phyloP scores from a whole-genome alignment of 2,329 filamentous ascomycete genomes.

The Ceratocystis albifundus region DNA sequence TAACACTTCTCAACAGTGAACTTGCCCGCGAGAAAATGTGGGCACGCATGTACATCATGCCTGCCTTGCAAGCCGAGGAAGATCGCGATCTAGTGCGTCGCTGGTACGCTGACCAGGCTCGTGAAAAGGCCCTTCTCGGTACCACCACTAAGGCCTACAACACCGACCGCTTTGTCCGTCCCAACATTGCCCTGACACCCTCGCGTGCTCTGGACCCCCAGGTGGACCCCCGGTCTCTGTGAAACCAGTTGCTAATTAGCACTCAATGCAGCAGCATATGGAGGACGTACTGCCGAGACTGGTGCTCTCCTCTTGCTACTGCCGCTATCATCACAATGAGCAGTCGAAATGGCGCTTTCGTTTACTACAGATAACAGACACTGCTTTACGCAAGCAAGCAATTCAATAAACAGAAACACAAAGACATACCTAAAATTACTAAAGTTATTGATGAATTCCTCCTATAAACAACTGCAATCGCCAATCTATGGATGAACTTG shows the following conservation, averaged over 20 bases:
- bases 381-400: neutral
- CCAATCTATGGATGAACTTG: too few species aligned
- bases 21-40: constrained; percentile 96
- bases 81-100: constrained; percentile 88
- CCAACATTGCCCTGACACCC: constrained; percentile 20
- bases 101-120: constrained; percentile 71
- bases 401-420: constrained; percentile 12
- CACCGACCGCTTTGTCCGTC: constrained; percentile 59
- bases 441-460: neutral
- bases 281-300: neutral
- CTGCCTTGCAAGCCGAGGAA: constrained; percentile 87
- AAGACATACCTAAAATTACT: neutral
- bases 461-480: neutral
- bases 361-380: constrained; percentile 8
- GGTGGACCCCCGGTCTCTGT: constrained; percentile 9
- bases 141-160: constrained; percentile 78
- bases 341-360: neutral
- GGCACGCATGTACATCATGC: constrained; percentile 89
- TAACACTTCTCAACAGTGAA: constrained; percentile 49
- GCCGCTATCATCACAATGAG: neutral
- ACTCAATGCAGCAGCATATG: neutral
- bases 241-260: neutral
- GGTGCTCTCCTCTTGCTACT: neutral
- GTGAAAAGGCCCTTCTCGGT: constrained; percentile 84
- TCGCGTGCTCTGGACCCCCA: constrained; percentile 4